phyloP scores from a whole-genome alignment of 768 basidiomycete species.

The Mycena galericulata region DNA sequence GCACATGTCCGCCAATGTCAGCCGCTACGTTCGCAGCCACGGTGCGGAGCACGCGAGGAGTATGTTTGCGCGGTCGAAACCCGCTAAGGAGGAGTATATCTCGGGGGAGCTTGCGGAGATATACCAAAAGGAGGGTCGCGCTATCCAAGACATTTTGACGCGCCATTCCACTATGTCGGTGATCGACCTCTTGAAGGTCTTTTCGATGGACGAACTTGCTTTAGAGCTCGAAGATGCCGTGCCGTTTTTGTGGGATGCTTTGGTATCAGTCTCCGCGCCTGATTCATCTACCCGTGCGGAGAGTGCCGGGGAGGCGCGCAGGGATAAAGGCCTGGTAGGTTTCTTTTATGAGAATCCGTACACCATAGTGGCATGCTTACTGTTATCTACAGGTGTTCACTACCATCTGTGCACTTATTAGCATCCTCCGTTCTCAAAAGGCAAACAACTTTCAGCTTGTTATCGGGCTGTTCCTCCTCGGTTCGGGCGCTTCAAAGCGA shows the following conservation, averaged over 20 bases:
- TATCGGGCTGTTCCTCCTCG: slow-evolving; percentile 30
- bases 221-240: neutral
- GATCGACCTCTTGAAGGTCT: neutral
- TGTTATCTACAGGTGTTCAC: slow-evolving; percentile 22
- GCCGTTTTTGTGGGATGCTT: neutral
- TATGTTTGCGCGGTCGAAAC: slow-evolving; percentile 2
- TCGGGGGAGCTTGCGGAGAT: neutral
- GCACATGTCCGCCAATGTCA: neutral
- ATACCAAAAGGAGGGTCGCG: slow-evolving; percentile 12
- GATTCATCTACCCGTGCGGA: neutral
- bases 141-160: slow-evolving; percentile 15
- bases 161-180: neutral
- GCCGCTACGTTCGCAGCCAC: neutral
- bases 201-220: slow-evolving; percentile 15
- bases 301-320: neutral
- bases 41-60: neutral
- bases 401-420: slow-evolving; percentile 28
- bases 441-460: slow-evolving; percentile 33
- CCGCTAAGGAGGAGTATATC: slow-evolving; percentile 2
- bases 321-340: slow-evolving; percentile 4
- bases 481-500: slow-evolving; percentile 31
- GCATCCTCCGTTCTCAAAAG: slow-evolving; percentile 25
- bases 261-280: neutral
- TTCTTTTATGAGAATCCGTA: neutral
- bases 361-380: neutral